A percentile compares a stretch with the other conserved stretches of the same genome.
These are phyloP conservation scores for Trichoderma afroharzianum DNA, from an alignment of 2,329 filamentous ascomycete genomes.

Conservation along the genomic window DNA sequence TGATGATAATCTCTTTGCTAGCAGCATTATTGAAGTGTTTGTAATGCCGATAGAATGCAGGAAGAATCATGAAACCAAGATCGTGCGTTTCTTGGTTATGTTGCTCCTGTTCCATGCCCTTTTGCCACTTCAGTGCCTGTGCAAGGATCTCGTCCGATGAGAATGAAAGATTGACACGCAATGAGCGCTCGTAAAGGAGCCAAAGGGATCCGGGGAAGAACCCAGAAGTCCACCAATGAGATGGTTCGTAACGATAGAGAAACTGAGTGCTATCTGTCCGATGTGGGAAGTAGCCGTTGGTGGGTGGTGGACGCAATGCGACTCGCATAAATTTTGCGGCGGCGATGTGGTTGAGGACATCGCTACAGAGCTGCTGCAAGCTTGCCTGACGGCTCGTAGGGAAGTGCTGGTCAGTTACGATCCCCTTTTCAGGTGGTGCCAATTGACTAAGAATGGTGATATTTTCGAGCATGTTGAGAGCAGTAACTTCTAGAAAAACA, in stretches of 20 bases:
- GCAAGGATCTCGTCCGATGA: constrained; percentile 14
- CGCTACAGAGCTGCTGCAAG: neutral
- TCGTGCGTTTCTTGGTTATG: constrained; percentile 18
- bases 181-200: constrained; percentile 16
- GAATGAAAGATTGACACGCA: neutral
- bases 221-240: constrained; percentile 26
- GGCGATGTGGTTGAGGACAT: neutral
- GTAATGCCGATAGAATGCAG: constrained; percentile 13
- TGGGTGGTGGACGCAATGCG: neutral
- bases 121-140: constrained; percentile 18
- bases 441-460: neutral
- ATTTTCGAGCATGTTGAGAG: neutral
- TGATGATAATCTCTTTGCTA: constrained; percentile 15
- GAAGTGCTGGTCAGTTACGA: neutral
- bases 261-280: neutral
- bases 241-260: constrained; percentile 9
- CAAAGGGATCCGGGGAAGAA: constrained; percentile 20
- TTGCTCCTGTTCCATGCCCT: constrained; percentile 16
- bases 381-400: neutral
- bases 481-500: neutral
- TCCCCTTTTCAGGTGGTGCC: neutral
- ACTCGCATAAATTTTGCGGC: constrained; percentile 7
- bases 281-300: constrained; percentile 3
- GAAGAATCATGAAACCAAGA: constrained; percentile 20
- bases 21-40: neutral